Evolutionary conservation across 1,139 yeast species (phyloP).

Genomic region (Saccharomyces hybrid): DNA sequence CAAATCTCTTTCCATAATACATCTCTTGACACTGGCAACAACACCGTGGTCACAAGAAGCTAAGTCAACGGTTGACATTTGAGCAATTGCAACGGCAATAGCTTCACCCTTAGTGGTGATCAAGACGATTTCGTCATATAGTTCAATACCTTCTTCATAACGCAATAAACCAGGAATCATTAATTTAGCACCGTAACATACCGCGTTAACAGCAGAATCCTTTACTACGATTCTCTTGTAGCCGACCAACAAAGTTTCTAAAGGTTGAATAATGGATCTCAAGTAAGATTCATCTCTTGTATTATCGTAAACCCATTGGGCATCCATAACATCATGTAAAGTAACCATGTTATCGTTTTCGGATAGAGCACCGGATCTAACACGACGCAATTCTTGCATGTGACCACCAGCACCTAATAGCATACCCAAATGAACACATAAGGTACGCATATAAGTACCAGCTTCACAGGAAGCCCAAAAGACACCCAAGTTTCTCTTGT

Average conservation of each 20-base stretch:
- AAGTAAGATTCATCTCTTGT: conserved; percentile 93
- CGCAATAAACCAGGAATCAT: conserved; percentile 98
- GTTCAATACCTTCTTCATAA: conserved; percentile 95
- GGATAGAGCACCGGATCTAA: conserved; percentile 90
- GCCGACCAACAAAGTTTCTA: conserved; percentile 86
- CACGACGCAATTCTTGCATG: conserved; percentile 99
- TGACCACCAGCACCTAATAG: conserved; percentile 97
- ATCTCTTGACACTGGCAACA: conserved; percentile 96
- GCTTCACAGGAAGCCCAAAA: conserved; percentile 99
- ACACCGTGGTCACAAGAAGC: conserved; percentile 97
- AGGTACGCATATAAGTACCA: conserved; percentile 98
- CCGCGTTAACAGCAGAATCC: conserved; percentile 97
- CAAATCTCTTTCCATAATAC: conserved; percentile 98
- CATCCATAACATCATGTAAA: conserved; percentile 93
- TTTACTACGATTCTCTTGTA: conserved; percentile 96
- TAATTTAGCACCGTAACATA: conserved; percentile 97
- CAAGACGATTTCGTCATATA: conserved; percentile 94
- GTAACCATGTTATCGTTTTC: conserved; percentile 92
- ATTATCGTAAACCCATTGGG: conserved; percentile 96
- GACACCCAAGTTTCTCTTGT: conserved; percentile 93
- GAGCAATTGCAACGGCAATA: conserved; percentile 96
- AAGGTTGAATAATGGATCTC: conserved; percentile 89
- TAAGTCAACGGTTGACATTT: conserved; percentile 96
- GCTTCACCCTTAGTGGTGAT: conserved; percentile 99
- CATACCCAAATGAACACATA: conserved; percentile 98